Base-by-base conservation (phyloP, 179 eudicot genomes). In the Beta lomatogona region DNA sequence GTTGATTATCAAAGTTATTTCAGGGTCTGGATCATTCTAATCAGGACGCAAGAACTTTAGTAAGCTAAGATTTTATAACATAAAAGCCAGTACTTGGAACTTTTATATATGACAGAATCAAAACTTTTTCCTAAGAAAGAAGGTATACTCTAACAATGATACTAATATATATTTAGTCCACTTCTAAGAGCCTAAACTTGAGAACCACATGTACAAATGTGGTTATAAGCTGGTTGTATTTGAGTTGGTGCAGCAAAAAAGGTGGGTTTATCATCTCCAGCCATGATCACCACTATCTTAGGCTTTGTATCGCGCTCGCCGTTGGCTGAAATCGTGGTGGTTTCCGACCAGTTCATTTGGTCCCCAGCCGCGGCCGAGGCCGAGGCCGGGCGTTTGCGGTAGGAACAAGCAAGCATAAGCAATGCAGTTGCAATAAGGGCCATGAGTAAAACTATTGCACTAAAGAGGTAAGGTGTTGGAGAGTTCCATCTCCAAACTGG, bases 401-500 rank as follows among this genome's bases (percentile, higher is more conserved):
- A 65, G 41, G 89, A 68, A 66, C 92, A 89, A 63, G 83, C 86
- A 25, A 89, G 83, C 52, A 89, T 79, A 9, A 87, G 48, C 78
- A 90, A 81, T 44, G 89, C 87, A 6, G 79, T 61, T 36, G 85
- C 82, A 63, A 90, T 87, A 0, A 88, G 79, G 4, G 73, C 79
- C 50, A 90, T 44, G 10, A 87, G 71, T 0, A 88, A 6, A 18
- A 81, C 79, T 14, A 87, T 36, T 7, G 89, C 84, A 22, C 80
- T 59, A 52, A 88, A 90, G 12, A 90, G 79, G 79, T 90, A 90
- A 16, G 85, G 86, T 54, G 87, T 77, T 55, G 92, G 91, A 19
- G 92, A 84, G 48, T 84, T 83, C 89, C 84, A 86, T 28, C 73
- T 55, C 83, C 83, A 77, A 16, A 58, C 58, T 72, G 55, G 52